Evolutionary conservation across 352 stramenopile genomes (phyloP), one percentile per base, ranked within the genome.

Genomic region (Pythium grandisporangium): DNA sequence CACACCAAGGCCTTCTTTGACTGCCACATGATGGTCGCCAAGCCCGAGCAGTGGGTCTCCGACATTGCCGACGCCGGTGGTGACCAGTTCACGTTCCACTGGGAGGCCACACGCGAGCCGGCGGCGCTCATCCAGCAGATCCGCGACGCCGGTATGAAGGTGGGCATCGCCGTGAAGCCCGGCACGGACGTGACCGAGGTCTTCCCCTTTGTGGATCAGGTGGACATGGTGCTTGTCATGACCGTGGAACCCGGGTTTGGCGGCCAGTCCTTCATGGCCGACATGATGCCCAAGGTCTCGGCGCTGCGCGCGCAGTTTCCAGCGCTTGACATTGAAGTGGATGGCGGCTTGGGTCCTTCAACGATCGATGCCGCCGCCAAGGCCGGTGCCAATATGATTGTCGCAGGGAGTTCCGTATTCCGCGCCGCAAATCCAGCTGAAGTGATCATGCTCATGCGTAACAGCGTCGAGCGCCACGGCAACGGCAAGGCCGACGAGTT

Each of bases 161-260:
- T 97, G 16, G 95, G 93, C 30, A 66, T 99, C 13, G 87, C 90
- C 8, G 70, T 99, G 43, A 98, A 97, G 66, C 96, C 96, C 5
- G 77, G 73, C 29, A 99, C 96, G 10, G 67, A 84, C 7, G 81
- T 97, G 1, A 82, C 97, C 36, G 58, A 64, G 5, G 64, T 97
- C 11, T 73, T 94, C 21, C 67, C 72, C 48, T 90, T 81, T 48
- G 73, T 95, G 2, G 68, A 91, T 30, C 58, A 93, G 23, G 70
- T 97, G 22, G 96, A 98, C 56, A 87, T 98, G 71, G 91, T 98
- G 48, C 70, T 99, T 23, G 72, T 99, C 22, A 99, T 99, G 96
- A 98, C 95, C 4, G 96, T 99, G 21, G 92, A 98, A 69, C 95
- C 96, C 19, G 96, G 96, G 39, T 98, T 98, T 52, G 89, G 91